Evolutionary conservation across 2,329 filamentous ascomycete species (phyloP).

Genomic region (Pseudogymnoascus sp.): DNA sequence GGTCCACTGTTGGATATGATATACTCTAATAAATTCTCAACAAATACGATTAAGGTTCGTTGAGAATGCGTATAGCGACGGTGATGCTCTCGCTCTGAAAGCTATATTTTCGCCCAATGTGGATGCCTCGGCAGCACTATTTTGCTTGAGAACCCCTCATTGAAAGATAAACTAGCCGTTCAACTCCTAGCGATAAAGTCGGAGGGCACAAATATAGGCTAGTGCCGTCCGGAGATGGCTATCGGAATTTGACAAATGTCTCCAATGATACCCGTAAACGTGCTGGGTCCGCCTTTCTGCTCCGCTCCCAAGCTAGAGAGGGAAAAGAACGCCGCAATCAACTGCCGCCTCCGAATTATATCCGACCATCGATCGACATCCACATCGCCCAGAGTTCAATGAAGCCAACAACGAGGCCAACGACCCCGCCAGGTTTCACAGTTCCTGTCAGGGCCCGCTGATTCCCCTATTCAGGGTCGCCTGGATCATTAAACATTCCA

Average conservation of each 20-base stretch:
- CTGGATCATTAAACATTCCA: background rate
- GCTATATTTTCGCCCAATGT: background rate
- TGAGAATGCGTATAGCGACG: background rate
- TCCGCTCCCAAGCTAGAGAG: background rate
- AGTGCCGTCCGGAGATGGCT: background rate
- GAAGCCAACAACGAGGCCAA: background rate
- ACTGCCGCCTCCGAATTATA: background rate
- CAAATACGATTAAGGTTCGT: background rate
- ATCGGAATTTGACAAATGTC: background rate
- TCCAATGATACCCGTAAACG: conserved; percentile 1
- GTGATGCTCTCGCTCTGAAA: background rate
- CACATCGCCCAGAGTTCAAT: background rate
- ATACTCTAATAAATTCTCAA: background rate
- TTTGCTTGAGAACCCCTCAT: background rate
- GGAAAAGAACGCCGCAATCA: background rate
- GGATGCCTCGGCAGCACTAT: background rate
- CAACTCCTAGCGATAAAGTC: background rate
- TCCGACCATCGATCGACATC: background rate
- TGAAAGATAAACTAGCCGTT: background rate
- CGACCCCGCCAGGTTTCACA: background rate
- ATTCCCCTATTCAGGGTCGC: background rate
- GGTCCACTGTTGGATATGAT: background rate
- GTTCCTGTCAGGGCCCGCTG: background rate
- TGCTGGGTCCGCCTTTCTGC: background rate
- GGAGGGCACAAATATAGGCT: background rate